These are phyloP conservation scores for Fabrea salina DNA, from an alignment of 169 alveolate species.

Conservation along the genomic window DNA sequence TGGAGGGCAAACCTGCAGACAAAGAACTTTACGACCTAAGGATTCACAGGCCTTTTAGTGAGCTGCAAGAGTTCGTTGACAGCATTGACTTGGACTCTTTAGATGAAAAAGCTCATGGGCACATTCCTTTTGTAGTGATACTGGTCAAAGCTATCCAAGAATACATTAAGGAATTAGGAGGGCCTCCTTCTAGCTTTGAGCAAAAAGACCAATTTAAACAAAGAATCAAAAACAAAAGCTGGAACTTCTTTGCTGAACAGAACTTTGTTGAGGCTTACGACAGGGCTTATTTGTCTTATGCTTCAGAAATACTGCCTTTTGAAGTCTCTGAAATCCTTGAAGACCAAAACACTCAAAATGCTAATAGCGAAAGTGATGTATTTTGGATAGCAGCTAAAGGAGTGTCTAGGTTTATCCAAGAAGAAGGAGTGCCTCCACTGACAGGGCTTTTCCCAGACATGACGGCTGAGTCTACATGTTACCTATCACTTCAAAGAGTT, in stretches of 20 bases:
- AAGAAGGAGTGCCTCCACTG: slow-evolving; percentile 62
- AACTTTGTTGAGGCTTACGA: slow-evolving; percentile 80
- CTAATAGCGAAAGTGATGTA: background rate
- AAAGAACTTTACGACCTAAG: slow-evolving; percentile 66
- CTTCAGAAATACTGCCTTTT: slow-evolving; percentile 12
- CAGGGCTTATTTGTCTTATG: slow-evolving; percentile 51
- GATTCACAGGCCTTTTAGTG: slow-evolving; percentile 73
- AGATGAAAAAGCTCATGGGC: slow-evolving; percentile 64
- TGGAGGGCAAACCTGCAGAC: slow-evolving; percentile 73
- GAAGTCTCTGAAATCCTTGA: slow-evolving; percentile 29
- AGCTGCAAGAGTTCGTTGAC: slow-evolving; percentile 58
- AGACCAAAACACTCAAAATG: slow-evolving; percentile 29
- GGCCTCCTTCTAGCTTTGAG: slow-evolving; percentile 53
- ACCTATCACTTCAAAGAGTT: slow-evolving; percentile 59
- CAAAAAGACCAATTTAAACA: slow-evolving; percentile 71
- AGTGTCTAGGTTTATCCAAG: slow-evolving; percentile 58
- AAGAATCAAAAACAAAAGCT: slow-evolving; percentile 44
- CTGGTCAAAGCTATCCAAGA: slow-evolving; percentile 57
- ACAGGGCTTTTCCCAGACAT: slow-evolving; percentile 84
- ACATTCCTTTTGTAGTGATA: slow-evolving; percentile 80
- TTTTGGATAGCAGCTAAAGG: slow-evolving; percentile 61
- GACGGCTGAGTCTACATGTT: slow-evolving; percentile 68
- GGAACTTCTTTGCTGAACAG: slow-evolving; percentile 53
- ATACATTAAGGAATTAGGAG: slow-evolving; percentile 53
- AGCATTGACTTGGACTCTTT: slow-evolving; percentile 53